A percentile compares a stretch with the other conserved stretches of the same genome.
These are phyloP conservation scores for Cladosporium colombiae DNA, from an alignment of 2,329 filamentous ascomycete species.

Conservation along the genomic window DNA sequence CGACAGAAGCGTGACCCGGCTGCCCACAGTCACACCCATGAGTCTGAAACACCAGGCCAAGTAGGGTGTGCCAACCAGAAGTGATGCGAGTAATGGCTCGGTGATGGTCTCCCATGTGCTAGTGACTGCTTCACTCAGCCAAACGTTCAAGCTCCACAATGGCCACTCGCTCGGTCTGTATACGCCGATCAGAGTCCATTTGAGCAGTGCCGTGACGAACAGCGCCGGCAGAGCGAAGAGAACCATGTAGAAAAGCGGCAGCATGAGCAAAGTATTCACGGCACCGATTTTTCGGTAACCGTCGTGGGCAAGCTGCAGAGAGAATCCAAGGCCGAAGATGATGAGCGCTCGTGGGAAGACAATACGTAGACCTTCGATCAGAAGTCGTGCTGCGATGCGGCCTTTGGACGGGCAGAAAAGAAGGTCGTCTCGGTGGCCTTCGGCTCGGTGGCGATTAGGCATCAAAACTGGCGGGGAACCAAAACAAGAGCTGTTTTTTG, in stretches of 20 bases:
- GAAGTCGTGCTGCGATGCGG: conserved; percentile 28
- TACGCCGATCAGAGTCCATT: conserved; percentile 29
- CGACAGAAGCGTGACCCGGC: conserved; percentile 25
- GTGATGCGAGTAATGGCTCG: conserved; percentile 23
- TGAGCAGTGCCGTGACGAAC: conserved; percentile 24
- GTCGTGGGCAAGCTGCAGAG: conserved; percentile 26
- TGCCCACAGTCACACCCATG: conserved; percentile 29
- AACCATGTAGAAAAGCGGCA: conserved; percentile 30
- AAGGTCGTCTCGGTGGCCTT: conserved; percentile 28
- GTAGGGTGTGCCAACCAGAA: conserved; percentile 29
- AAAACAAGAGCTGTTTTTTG: conserved; percentile 28
- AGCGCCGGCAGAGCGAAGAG: conserved; percentile 29
- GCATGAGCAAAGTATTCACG: conserved; percentile 29
- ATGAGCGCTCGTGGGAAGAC: conserved; percentile 31
- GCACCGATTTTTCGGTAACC: conserved; percentile 29
- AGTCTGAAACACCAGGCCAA: conserved; percentile 29
- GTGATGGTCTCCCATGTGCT: conserved; percentile 28
- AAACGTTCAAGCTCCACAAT: conserved; percentile 31
- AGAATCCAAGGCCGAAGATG: conserved; percentile 30
- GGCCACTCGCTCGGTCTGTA: conserved; percentile 31
- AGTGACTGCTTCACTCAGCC: conserved; percentile 29
- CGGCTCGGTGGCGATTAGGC: conserved; percentile 29
- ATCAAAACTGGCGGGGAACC: conserved; percentile 30
- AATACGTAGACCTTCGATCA: conserved; percentile 30
- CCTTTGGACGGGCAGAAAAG: conserved; percentile 27